phyloP scores from a whole-genome alignment of 108 stramenopile species.

The Fragilariopsis cylindrus region DNA sequence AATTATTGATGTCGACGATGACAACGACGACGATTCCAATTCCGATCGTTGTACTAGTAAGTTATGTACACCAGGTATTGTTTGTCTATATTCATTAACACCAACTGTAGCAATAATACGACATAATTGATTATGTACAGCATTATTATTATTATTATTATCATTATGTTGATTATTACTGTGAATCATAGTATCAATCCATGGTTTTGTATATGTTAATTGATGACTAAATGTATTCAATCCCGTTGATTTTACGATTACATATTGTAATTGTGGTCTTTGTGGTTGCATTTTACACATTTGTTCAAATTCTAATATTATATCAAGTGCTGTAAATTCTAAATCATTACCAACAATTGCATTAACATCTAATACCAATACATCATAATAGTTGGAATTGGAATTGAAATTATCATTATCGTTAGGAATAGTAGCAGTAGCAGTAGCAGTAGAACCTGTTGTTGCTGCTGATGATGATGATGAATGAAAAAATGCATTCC shows the following conservation, averaged over 20 bases:
- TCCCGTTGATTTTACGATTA: constrained; percentile 41
- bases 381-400: constrained; percentile 23
- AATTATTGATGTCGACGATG: too few species aligned
- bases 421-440: background rate
- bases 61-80: constrained; percentile 22
- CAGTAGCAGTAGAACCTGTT: background rate
- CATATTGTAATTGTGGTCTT: constrained; percentile 14
- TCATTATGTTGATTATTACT: background rate
- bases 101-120: constrained; percentile 47
- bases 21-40: too few species aligned
- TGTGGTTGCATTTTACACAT: constrained; percentile 27
- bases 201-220: constrained; percentile 24
- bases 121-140: background rate
- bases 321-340: constrained; percentile 38
- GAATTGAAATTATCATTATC: background rate
- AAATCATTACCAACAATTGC: constrained; percentile 54
- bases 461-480: background rate
- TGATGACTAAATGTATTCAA: constrained; percentile 35
- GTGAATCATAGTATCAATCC: background rate
- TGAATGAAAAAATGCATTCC: constrained; percentile 32
- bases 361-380: constrained; percentile 50
- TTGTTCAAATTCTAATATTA: constrained; percentile 47
- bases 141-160: background rate
- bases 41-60: background rate
- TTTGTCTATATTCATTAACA: constrained; percentile 52